Percentiles rank a stretch among this genome's conserved stretches.
These are phyloP conservation scores for Lithohypha guttulata DNA, from an alignment of 2,329 filamentous ascomycete species.

Conservation along the genomic window DNA sequence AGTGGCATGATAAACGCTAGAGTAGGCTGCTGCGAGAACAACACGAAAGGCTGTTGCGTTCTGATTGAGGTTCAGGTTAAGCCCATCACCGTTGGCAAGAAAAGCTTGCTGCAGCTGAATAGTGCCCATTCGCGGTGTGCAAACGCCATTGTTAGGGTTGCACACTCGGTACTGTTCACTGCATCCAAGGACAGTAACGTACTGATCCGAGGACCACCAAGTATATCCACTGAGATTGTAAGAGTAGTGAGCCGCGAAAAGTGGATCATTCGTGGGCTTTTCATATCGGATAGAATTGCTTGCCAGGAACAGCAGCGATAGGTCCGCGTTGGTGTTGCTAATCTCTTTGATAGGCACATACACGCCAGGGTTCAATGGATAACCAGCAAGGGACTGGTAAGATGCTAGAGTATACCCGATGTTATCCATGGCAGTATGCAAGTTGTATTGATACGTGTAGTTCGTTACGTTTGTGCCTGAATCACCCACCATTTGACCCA, in stretches of 20 bases:
- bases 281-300: conserved; percentile 7
- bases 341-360: conserved; percentile 2
- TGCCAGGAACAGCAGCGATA: conserved; percentile 8
- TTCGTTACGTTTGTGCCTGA: conserved; percentile 3
- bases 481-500: conserved; percentile 2
- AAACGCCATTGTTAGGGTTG: conserved; percentile 3
- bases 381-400: not conserved
- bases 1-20: conserved; percentile 3
- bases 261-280: conserved; percentile 4
- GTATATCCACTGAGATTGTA: not conserved
- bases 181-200: conserved; percentile 2
- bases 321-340: conserved; percentile 7
- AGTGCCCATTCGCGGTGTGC: conserved; percentile 1
- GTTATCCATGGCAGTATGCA: not conserved
- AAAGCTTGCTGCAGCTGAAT: not conserved
- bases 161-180: conserved; percentile 9
- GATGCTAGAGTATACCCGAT: not conserved
- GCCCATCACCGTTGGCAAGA: not conserved
- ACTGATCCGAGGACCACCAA: conserved; percentile 2
- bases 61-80: conserved; percentile 5
- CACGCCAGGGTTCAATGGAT: not conserved
- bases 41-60: not conserved
- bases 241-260: conserved; percentile 5
- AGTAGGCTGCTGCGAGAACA: not conserved
- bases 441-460: conserved; percentile 7